A percentile compares a stretch with the other conserved stretches of the same genome.
phyloP scores from a whole-genome alignment of 2,329 filamentous ascomycete genomes.

The Alternaria novae-zelandiae region DNA sequence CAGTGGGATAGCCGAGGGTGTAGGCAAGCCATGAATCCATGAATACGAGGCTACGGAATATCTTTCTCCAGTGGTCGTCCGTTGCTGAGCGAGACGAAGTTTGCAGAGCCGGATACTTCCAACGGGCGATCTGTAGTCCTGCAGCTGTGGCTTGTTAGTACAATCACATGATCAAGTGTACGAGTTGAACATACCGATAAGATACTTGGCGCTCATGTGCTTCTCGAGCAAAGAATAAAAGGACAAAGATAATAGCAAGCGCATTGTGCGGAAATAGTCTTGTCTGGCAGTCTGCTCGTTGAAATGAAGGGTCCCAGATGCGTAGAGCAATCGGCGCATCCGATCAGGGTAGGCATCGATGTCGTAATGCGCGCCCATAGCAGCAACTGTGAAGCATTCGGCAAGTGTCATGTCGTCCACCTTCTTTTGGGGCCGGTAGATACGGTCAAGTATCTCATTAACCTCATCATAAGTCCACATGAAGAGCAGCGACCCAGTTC shows the following conservation, averaged over 20 bases:
- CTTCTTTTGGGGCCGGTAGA: conserved; percentile 37
- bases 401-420: conserved; percentile 44
- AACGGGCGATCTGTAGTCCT: conserved; percentile 46
- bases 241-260: conserved; percentile 43
- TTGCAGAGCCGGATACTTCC: conserved; percentile 30
- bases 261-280: conserved; percentile 45
- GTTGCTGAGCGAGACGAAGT: not conserved
- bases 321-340: conserved; percentile 39
- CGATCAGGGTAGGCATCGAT: conserved; percentile 43
- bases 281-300: conserved; percentile 37
- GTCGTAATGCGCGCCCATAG: conserved; percentile 48
- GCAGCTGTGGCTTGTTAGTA: conserved; percentile 33
- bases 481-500: conserved; percentile 46
- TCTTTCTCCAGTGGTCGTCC: conserved; percentile 32
- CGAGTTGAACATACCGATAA: conserved; percentile 38
- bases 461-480: conserved; percentile 43
- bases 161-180: not conserved
- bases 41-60: conserved; percentile 47
- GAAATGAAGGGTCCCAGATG: conserved; percentile 44
- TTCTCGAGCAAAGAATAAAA: conserved; percentile 48
- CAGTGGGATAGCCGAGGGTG: conserved; percentile 45
- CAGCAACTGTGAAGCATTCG: conserved; percentile 45
- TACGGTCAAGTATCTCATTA: conserved; percentile 42
- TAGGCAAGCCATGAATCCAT: conserved; percentile 50
- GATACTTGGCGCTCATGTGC: conserved; percentile 47